Base-by-base conservation (phyloP, 768 basidiomycete genomes). In the Cyclocybe aegerita region DNA sequence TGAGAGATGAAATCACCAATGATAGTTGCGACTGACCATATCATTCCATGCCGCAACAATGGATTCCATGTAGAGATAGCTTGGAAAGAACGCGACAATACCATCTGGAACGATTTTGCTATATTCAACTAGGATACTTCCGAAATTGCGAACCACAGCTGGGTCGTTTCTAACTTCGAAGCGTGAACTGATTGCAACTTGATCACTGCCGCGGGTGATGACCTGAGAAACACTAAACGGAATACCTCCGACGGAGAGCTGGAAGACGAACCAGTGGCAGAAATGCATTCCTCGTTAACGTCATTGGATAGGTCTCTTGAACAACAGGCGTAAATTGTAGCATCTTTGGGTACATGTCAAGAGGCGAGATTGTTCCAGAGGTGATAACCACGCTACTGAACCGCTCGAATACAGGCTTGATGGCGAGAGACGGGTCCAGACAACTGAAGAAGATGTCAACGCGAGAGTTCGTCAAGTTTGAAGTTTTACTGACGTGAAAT, bases 271-370 rank as follows among this genome's bases (percentile, higher is more conserved):
- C 96, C 71, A 98, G 71, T 10, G 97, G 97, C 56, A 99, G 69
- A 71, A 99, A 99, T 30, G 95, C 93, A 62, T 98, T 96, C 54
- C 97, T 82, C 9, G 93, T 90, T 39, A 99, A 77, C 14, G 97
- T 95, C 97, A 99, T 99, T 1, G 96, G 83, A 71, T 99, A 99
- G 1, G 90, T 92, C 68, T 98, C 95, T 71, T 94, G 90, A 5
- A 98, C 90, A 14, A 96, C 94, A 2, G 97, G 95, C 12, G 91
- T 92, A 69, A 99, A 99, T 58, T 94, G 93, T 30, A 99, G 78
- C 91, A 99, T 99, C 71, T 98, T 99, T 9, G 97, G 97, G 68
- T 99, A 99, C 97, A 99, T 99, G 70, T 99, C 97, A 50, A 99
- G 70, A 2, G 97, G 97, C 1, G 95, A 98, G 60, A 99, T 93